Evolutionary conservation across 2,329 filamentous ascomycete species (phyloP).

Genomic region (Boeremia lycopersici): DNA sequence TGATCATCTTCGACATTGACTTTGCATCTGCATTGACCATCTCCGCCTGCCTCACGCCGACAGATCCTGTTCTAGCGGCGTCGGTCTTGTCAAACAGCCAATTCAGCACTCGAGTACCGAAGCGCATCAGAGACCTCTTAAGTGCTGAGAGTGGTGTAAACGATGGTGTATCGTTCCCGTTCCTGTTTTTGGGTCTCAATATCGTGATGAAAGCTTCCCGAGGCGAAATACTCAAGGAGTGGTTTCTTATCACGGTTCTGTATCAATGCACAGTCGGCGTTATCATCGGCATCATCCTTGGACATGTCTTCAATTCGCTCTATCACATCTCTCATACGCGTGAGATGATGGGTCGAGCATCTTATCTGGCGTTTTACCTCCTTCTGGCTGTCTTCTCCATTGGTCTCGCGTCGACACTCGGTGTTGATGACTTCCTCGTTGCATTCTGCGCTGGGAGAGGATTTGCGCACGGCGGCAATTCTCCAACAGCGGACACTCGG

Average conservation of each 20-base stretch:
- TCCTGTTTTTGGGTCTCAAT: slow-evolving; percentile 60
- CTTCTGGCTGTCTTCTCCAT: slow-evolving; percentile 60
- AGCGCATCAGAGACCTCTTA: slow-evolving; percentile 58
- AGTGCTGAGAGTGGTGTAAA: slow-evolving; percentile 63
- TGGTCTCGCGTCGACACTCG: slow-evolving; percentile 58
- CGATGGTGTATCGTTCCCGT: slow-evolving; percentile 62
- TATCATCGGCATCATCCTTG: slow-evolving; percentile 55
- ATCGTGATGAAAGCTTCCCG: slow-evolving; percentile 49
- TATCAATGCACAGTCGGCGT: slow-evolving; percentile 61
- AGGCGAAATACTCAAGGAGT: slow-evolving; percentile 55
- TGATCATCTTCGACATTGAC: slow-evolving; percentile 54
- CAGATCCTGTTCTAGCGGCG: slow-evolving; percentile 62
- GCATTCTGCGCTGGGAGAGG: slow-evolving; percentile 62
- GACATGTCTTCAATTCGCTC: slow-evolving; percentile 54
- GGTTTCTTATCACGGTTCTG: slow-evolving; percentile 60
- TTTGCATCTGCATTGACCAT: slow-evolving; percentile 57
- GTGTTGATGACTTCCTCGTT: slow-evolving; percentile 62
- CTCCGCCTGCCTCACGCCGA: slow-evolving; percentile 62
- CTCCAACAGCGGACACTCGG: slow-evolving; percentile 52
- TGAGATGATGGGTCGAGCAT: slow-evolving; percentile 56
- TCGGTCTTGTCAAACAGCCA: slow-evolving; percentile 60
- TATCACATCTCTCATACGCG: slow-evolving; percentile 55
- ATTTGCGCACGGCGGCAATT: slow-evolving; percentile 62
- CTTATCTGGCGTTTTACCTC: slow-evolving; percentile 62
- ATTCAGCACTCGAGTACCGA: slow-evolving; percentile 60